A percentile compares a stretch with the other conserved stretches of the same genome.
These are phyloP conservation scores for Royoungia palumana DNA, from an alignment of 768 basidiomycete species.

Conservation along the genomic window DNA sequence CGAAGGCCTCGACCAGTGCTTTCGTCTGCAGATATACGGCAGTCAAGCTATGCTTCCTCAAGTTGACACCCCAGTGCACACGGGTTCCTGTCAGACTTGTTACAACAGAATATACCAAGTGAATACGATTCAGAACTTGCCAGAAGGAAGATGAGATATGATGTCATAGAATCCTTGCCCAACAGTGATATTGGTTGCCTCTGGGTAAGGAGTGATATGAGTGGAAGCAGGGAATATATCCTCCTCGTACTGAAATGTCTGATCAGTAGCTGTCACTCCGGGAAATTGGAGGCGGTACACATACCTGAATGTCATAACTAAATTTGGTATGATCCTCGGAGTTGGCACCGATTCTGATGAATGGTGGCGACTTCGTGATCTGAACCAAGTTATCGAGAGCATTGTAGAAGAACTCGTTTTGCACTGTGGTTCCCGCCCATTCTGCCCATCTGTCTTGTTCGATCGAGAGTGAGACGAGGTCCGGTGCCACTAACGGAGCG, in stretches of 20 bases:
- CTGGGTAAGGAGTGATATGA: constrained; percentile 57
- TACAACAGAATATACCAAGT: background rate
- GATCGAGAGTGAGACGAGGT: constrained; percentile 61
- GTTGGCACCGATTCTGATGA: constrained; percentile 59
- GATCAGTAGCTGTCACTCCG: constrained; percentile 1
- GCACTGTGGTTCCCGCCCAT: constrained; percentile 52
- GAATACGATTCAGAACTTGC: constrained; percentile 27
- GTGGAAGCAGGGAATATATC: constrained; percentile 48
- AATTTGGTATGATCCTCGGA: constrained; percentile 58
- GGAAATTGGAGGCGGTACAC: background rate
- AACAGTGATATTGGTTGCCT: constrained; percentile 57
- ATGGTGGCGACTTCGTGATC: constrained; percentile 51
- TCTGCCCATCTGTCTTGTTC: constrained; percentile 71
- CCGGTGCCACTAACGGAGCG: constrained; percentile 40
- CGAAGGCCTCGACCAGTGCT: constrained; percentile 48
- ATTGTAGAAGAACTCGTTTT: constrained; percentile 60
- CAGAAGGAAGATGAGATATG: constrained; percentile 48
- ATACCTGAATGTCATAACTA: constrained; percentile 45
- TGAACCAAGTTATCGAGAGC: constrained; percentile 53
- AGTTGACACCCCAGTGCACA: constrained; percentile 66
- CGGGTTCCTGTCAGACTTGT: constrained; percentile 45
- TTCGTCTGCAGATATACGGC: constrained; percentile 45
- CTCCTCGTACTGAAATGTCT: constrained; percentile 39
- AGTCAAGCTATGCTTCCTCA: constrained; percentile 53
- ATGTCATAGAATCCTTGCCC: constrained; percentile 55